Evolutionary conservation across 2,329 filamentous ascomycete genomes (phyloP), one percentile per base, ranked within the genome.

Genomic region (Clonostachys solani): DNA sequence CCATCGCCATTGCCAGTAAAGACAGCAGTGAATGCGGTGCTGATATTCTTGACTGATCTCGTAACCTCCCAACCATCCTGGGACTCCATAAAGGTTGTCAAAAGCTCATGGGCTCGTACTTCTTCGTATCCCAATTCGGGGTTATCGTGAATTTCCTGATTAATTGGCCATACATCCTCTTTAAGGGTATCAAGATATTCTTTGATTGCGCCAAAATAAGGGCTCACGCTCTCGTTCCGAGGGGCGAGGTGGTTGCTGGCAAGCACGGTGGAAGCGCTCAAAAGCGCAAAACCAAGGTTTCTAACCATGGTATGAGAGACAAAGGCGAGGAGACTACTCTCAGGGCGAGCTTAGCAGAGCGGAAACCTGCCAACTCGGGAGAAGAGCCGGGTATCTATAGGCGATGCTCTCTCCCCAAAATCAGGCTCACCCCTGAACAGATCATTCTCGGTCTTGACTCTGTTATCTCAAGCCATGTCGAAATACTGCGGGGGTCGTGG

Each of bases 71-170:
- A 71, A 6, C 60, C 61, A 15, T 60, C 49, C 34, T 64, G 62
- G 12, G 52, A 55, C 42, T 59, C 54, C 50, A 72, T 55, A 45
- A 64, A 73, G 5, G 60, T 55, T 0, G 67, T 70, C 34, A 75
- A 55, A 3, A 65, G 54, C 5, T 66, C 59, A 47, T 74, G 71
- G 0, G 72, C 71, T 16, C 67, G 65, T 41, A 60, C 56, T 51
- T 74, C 71, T 36, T 72, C 60, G 48, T 64, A 73, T 0, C 64
- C 66, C 1, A 73, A 58, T 52, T 74, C 71, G 0, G 71, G 71
- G 40, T 74, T 63, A 41, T 69, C 66, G 49, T 72, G 69, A 17
- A 74, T 71, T 34, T 65, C 55, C n/a, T 68, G 63, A 49, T 66
- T 71, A 48, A 73, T 59, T 12, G 51, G 45, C 48, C 63, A 61